phyloP scores from a whole-genome alignment of 2,329 filamentous ascomycete genomes.

The Lasiodiplodia hormozganensis region DNA sequence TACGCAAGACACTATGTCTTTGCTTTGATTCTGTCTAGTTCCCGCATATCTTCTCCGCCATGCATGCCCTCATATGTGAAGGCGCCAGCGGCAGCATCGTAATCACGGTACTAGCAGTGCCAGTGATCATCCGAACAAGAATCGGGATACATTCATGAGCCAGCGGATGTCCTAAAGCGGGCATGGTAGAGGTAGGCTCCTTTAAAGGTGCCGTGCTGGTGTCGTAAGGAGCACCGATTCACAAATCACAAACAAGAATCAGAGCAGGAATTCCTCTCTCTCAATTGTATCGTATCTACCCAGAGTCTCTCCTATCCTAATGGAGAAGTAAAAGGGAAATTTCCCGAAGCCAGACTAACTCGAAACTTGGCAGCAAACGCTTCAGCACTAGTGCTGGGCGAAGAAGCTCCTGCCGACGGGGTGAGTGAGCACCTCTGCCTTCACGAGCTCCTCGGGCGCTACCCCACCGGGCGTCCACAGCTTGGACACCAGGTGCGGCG shows the following conservation, averaged over 20 bases:
- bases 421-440: conserved; percentile 9
- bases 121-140: background rate
- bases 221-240: background rate
- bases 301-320: background rate
- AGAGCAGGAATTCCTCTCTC: background rate
- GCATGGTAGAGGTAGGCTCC: background rate
- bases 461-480: background rate
- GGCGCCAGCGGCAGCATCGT: background rate
- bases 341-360: background rate
- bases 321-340: background rate
- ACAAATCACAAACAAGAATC: background rate
- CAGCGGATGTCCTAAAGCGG: background rate
- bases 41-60: background rate
- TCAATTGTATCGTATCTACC: background rate
- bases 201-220: background rate
- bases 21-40: background rate
- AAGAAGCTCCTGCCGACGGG: conserved; percentile 6
- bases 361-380: background rate
- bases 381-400: background rate
- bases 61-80: background rate
- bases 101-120: background rate
- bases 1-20: background rate
- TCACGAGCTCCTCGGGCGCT: conserved; percentile 8
- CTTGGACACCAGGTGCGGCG: conserved; percentile 21
- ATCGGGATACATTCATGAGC: background rate